phyloP scores from a whole-genome alignment of 2,329 filamentous ascomycete species.

The Orbilia oligospora region DNA sequence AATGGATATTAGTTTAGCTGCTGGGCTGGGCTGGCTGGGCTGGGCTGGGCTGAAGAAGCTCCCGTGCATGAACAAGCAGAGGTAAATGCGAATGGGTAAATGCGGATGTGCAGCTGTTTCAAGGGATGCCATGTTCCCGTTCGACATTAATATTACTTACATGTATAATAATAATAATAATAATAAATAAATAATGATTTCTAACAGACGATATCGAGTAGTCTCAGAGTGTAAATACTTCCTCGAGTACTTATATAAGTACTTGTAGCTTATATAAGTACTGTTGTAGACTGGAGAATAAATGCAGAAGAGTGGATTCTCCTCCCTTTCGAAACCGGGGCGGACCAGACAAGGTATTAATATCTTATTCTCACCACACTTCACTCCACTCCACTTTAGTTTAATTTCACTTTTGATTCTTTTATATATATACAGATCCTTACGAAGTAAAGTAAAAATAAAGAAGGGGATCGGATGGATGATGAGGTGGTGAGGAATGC shows the following conservation, averaged over 20 bases:
- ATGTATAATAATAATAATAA: too few relatives aligned
- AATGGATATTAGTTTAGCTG: neutral
- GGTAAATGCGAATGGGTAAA: conserved; percentile 30
- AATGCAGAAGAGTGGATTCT: conserved; percentile 51
- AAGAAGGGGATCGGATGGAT: too few relatives aligned
- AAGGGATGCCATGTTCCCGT: conserved; percentile 34
- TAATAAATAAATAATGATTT: too few relatives aligned
- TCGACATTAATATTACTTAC: too few relatives aligned
- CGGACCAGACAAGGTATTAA: conserved; percentile 54
- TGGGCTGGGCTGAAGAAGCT: conserved; percentile 4
- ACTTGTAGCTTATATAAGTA: too few relatives aligned
- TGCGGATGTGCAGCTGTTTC: conserved; percentile 59
- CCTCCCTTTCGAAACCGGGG: conserved; percentile 47
- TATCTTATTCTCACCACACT: conserved; percentile 29
- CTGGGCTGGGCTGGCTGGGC: neutral
- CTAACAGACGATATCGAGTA: too few relatives aligned
- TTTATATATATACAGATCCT: too few relatives aligned
- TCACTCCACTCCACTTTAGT: too few relatives aligned
- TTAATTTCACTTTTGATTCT: too few relatives aligned
- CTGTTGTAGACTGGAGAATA: too few relatives aligned
- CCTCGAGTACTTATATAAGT: neutral
- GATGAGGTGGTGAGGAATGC: conserved; percentile 16
- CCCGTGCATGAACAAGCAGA: neutral
- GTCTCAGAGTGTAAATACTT: too few relatives aligned
- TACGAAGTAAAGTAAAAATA: neutral